Conservation (phyloP, 1,139 yeast genomes). For the Kurtzmaniella quercitrusa region DNA sequence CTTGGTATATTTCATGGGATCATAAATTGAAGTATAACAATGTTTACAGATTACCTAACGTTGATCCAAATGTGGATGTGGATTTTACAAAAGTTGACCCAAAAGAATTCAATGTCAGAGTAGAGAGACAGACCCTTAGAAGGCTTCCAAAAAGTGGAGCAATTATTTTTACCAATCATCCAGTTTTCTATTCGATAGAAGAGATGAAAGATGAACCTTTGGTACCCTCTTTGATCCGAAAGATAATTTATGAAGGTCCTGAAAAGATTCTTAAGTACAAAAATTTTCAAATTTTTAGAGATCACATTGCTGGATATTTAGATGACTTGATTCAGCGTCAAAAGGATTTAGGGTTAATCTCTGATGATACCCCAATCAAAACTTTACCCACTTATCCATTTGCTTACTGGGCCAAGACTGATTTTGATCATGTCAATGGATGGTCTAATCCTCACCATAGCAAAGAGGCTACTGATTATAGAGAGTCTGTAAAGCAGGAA, state of each 20-base stretch:
- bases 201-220: slow-evolving; percentile 78
- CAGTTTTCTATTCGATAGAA: slow-evolving; percentile 62
- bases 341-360: slow-evolving; percentile 50
- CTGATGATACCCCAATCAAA: slow-evolving; percentile 52
- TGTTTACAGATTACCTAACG: slow-evolving; percentile 45
- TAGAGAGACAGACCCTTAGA: slow-evolving; percentile 52
- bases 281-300: slow-evolving; percentile 52
- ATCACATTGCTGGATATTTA: slow-evolving; percentile 55
- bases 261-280: slow-evolving; percentile 62
- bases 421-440: slow-evolving; percentile 38
- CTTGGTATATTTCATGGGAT: slow-evolving; percentile 75
- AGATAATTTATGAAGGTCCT: slow-evolving; percentile 64
- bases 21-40: slow-evolving; percentile 54
- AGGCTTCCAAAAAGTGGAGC: slow-evolving; percentile 46
- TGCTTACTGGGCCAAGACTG: slow-evolving; percentile 43
- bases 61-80: slow-evolving; percentile 24
- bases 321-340: slow-evolving; percentile 56
- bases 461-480: slow-evolving; percentile 19
- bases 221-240: slow-evolving; percentile 61
- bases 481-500: slow-evolving; percentile 20
- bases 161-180: slow-evolving; percentile 60
- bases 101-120: slow-evolving; percentile 50
- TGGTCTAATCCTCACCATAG: slow-evolving; percentile 43
- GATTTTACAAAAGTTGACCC: slow-evolving; percentile 35
- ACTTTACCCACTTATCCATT: slow-evolving; percentile 66